These are phyloP conservation scores for Coix lacrymajobi DNA, from an alignment of 176 grass and related monocot genomes.

Conservation along the genomic window DNA sequence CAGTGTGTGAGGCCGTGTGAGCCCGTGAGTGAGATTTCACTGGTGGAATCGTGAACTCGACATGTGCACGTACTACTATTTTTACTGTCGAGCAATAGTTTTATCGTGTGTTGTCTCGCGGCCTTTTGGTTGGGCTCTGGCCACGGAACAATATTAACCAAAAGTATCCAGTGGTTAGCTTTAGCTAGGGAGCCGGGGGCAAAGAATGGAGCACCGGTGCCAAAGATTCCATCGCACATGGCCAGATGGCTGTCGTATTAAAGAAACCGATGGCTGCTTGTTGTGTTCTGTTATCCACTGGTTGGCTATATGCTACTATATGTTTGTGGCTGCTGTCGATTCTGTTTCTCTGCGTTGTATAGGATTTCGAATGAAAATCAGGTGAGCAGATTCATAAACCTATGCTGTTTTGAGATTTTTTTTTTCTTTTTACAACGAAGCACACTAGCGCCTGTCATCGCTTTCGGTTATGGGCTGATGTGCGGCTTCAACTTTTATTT, in stretches of 20 bases:
- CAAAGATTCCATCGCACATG: conserved; percentile 50
- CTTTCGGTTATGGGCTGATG: conserved; percentile 1
- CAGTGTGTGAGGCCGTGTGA: neutral
- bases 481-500: neutral
- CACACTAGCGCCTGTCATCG: neutral
- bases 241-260: conserved; percentile 38
- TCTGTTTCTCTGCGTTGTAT: neutral
- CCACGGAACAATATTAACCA: conserved; percentile 29
- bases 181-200: neutral
- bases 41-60: neutral
- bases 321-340: conserved; percentile 7
- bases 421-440: conserved; percentile 29
- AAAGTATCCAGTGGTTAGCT: conserved; percentile 31
- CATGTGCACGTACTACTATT: neutral
- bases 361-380: neutral
- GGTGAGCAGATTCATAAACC: neutral
- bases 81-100: neutral
- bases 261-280: conserved; percentile 26
- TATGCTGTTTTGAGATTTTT: neutral
- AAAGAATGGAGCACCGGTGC: conserved; percentile 14
- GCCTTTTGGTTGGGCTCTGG: conserved; percentile 30
- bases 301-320: conserved; percentile 5
- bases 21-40: conserved; percentile 1
- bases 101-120: conserved; percentile 1
- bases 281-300: conserved; percentile 17